phyloP scores from a whole-genome alignment of 225 moss, liverwort and hornwort species.

The Rhytidiadelphus loreus region DNA sequence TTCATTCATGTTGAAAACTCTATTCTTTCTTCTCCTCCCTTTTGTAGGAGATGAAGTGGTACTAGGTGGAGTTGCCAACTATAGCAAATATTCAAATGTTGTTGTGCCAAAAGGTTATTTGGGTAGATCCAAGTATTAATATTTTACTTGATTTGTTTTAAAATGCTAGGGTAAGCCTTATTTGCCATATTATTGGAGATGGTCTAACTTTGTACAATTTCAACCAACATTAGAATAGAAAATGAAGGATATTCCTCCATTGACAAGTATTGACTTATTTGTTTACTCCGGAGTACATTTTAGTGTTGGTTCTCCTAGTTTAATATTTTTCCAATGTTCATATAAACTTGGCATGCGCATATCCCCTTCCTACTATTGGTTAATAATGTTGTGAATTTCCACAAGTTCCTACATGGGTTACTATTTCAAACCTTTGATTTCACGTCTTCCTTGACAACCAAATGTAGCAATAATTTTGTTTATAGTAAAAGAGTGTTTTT shows the following conservation, averaged over 20 bases:
- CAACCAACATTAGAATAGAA: not conserved
- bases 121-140: not conserved
- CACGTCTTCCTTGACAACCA: not conserved
- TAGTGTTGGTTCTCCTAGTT: not conserved
- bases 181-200: not conserved
- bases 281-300: too few relatives aligned
- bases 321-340: not conserved
- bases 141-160: not conserved
- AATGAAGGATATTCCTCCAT: not conserved
- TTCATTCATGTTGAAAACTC: too few relatives aligned
- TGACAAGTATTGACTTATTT: not conserved
- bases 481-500: too few relatives aligned
- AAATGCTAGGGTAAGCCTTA: accelerated
- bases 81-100: not conserved
- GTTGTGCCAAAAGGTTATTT: not conserved
- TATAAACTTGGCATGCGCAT: not conserved
- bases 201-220: not conserved
- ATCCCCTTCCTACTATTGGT: not conserved
- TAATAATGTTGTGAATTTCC: not conserved
- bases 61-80: not conserved
- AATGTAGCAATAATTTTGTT: not conserved
- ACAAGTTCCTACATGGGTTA: accelerated
- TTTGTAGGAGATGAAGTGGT: too few relatives aligned
- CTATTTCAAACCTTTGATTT: not conserved
- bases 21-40: too few relatives aligned